Evolutionary conservation across 345 rosid species (phyloP), one percentile per base, ranked within the genome.

Genomic region (Theobroma cacao): DNA sequence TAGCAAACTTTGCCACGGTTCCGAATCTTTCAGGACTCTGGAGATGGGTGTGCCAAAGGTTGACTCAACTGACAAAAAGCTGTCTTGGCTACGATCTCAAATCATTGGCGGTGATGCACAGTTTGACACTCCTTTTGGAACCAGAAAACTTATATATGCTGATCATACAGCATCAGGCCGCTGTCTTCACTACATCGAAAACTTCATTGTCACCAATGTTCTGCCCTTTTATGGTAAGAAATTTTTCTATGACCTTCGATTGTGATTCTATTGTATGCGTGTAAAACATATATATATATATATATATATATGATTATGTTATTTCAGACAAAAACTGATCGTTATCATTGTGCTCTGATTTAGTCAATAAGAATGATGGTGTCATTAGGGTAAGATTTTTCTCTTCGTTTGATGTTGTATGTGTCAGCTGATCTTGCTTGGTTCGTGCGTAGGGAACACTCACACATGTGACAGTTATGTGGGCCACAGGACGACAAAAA

Each of bases 151-250:
- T 11, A 84, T 85, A 0, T 91, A 91, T 31, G 91, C 89, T 1
- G 95, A 91, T 67, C 90, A 88, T 33, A 89, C 93, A 10, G 93
- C 94, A 73, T 86, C 94, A 0, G 91, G 88, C 31, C 80, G 88
- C 5, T 84, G 85, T 31, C 83, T 91, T 74, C 87, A 33, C 17
- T 89, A 85, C 30, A 77, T 88, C n/a, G 95, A 89, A 77, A 80
- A 83, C 56, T 89, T 83, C 64, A 87, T 89, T 82, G 6, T 69
- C 82, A 75, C 77, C 61, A 80, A 89, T 22, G 86, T 88, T 76
- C 95, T 89, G 43, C 91, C 93, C 0, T 87, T 76, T 22, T 91
- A 89, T 43, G 93, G 94, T 88, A 60, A 3, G 8, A 58, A n/a
- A 13, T 38, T 33, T 34, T 8, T n/a, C 12, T 50, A 4, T 14